Percentiles rank a stretch among this genome's conserved stretches.
Conservation (phyloP, 257 asterid species). For the Anisodus tanguticus region DNA sequence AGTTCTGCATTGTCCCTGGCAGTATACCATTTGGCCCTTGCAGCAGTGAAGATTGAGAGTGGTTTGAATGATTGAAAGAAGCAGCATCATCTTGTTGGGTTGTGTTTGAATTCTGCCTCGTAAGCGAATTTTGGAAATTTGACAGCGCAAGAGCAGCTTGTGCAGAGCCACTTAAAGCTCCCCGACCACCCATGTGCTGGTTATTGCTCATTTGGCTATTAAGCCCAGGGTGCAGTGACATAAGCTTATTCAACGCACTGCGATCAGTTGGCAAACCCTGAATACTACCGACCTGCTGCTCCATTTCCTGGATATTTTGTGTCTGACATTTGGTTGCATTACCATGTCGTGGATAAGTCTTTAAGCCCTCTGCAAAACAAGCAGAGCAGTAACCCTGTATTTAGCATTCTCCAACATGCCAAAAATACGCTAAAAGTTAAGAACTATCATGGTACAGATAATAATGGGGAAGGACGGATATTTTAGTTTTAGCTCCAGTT, state of each 20-base stretch:
- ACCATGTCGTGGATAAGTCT: slow-evolving; percentile 61
- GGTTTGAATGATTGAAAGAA: slow-evolving; percentile 54
- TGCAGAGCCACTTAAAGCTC: slow-evolving; percentile 65
- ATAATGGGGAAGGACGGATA: background rate
- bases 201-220: slow-evolving; percentile 53
- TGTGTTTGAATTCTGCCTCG: slow-evolving; percentile 67
- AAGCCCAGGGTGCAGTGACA: slow-evolving; percentile 65
- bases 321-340: slow-evolving; percentile 52
- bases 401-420: slow-evolving; percentile 7
- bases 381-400: slow-evolving; percentile 5
- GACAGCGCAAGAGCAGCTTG: slow-evolving; percentile 71
- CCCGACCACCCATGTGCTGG: slow-evolving; percentile 60
- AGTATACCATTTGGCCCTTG: slow-evolving; percentile 51
- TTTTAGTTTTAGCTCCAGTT: background rate
- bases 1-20: slow-evolving; percentile 50
- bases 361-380: slow-evolving; percentile 77
- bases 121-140: slow-evolving; percentile 72
- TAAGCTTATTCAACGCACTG: slow-evolving; percentile 57
- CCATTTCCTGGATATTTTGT: slow-evolving; percentile 60
- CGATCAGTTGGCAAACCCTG: slow-evolving; percentile 63
- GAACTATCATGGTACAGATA: background rate
- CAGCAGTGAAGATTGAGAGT: slow-evolving; percentile 44
- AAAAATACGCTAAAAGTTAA: background rate
- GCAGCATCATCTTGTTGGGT: slow-evolving; percentile 61
- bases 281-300: slow-evolving; percentile 59